These are phyloP conservation scores for Diaporthe humulicola DNA, from an alignment of 2,329 filamentous ascomycete genomes.

Conservation along the genomic window DNA sequence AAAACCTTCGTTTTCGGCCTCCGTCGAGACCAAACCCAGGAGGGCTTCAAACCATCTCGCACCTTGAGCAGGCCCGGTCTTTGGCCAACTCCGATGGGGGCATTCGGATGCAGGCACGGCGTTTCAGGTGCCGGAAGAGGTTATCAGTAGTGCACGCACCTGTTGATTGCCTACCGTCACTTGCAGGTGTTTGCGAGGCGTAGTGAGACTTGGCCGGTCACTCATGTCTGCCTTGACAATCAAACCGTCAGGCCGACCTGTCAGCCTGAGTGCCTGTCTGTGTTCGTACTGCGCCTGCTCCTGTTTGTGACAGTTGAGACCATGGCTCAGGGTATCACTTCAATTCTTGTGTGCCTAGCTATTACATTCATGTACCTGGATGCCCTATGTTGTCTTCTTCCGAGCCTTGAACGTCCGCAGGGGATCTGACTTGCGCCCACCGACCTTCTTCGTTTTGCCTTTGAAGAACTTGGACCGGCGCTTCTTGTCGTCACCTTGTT, in stretches of 20 bases:
- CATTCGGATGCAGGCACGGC: background rate
- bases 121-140: background rate
- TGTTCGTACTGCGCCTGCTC: background rate
- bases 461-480: slow-evolving; percentile 56
- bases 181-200: background rate
- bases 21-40: background rate
- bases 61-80: background rate
- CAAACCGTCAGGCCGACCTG: background rate
- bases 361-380: background rate
- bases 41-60: background rate
- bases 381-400: slow-evolving; percentile 54
- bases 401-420: slow-evolving; percentile 87
- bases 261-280: background rate
- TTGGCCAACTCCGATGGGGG: background rate
- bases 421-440: slow-evolving; percentile 81
- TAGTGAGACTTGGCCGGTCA: background rate
- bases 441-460: slow-evolving; percentile 60
- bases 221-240: slow-evolving; percentile 11
- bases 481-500: slow-evolving; percentile 64
- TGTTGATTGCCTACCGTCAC: background rate
- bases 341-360: slow-evolving; percentile 25
- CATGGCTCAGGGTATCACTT: slow-evolving; percentile 34
- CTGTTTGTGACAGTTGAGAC: background rate
- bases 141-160: background rate
- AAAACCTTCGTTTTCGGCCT: background rate